phyloP scores from a whole-genome alignment of 441 rosid species.

The Geranium incanum region DNA sequence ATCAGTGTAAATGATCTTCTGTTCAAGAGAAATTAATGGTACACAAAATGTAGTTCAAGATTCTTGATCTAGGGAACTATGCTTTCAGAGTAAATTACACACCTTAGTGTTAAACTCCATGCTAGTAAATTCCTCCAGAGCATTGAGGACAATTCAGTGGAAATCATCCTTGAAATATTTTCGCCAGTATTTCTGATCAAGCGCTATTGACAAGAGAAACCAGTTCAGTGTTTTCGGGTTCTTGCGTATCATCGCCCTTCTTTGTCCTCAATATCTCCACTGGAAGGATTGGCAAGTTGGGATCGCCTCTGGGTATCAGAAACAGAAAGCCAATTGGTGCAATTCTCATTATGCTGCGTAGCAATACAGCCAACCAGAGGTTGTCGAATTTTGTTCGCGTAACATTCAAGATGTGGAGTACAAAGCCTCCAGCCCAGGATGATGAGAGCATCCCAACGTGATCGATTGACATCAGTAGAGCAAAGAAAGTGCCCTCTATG shows the following conservation, averaged over 20 bases:
- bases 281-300: constrained; percentile 45
- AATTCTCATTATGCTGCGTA: constrained; percentile 65
- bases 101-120: background rate
- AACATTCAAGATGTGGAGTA: constrained; percentile 60
- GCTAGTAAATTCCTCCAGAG: background rate
- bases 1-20: background rate
- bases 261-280: constrained; percentile 32
- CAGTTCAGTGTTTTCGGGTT: constrained; percentile 46
- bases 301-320: constrained; percentile 65
- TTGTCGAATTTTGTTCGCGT: constrained; percentile 56
- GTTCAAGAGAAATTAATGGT: no score
- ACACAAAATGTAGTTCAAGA: no score
- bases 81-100: no score
- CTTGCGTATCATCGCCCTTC: constrained; percentile 28
- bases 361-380: constrained; percentile 79
- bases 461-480: constrained; percentile 89
- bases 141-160: background rate
- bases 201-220: constrained; percentile 49
- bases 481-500: constrained; percentile 95
- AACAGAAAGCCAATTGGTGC: constrained; percentile 60
- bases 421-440: constrained; percentile 77
- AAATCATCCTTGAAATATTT: background rate
- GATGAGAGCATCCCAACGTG: constrained; percentile 73
- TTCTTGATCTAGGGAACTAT: no score
- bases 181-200: background rate